Evolutionary conservation across 2,329 filamentous ascomycete genomes (phyloP), one percentile per base, ranked within the genome.

Genomic region (Davidsoniella australis): DNA sequence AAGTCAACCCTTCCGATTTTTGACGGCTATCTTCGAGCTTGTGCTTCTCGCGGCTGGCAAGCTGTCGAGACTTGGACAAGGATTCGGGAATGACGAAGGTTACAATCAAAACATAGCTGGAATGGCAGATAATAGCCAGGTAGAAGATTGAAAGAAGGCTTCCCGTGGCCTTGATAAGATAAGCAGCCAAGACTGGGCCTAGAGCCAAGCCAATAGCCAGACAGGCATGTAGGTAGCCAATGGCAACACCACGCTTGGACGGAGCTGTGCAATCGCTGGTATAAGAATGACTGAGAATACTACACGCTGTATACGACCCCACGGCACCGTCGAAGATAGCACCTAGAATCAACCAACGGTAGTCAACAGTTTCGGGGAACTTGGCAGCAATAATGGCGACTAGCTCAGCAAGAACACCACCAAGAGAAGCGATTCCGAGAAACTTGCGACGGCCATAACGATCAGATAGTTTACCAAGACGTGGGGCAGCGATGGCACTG

Each of bases 221-320:
- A 56, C 82, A 87, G 9, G 85, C 87, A 58, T 96, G 85, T 57
- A 96, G 81, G 60, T 88, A 89, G 5, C 86, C 88, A 62, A 96
- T 91, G 4, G 80, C 77, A 6, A 94, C 82, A 53, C 82, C 84
- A 17, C 91, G 78, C 58, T 76, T 77, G 26, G 83, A 81, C 0
- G 87, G 84, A 3, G 82, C 70, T 0, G 87, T 89, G 63, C 86
- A 94, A 63, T 98, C 91, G 39, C 85, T 80, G 10, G 84, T 81
- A 63, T 96, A 98, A 0, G 89, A 86, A 61, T 93, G 81, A 18
- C 78, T 80, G 51, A 94, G 67, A 17, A 81, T 68, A 42, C 82
- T 82, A 24, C 81, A 82, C 0, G 85, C 77, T 1, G 87, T 94
- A 61, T 95, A 94, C 0, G 88, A 94, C 6, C 91, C 91, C 8